phyloP scores from a whole-genome alignment of 345 rosid genomes.

The Eutrema japonicum region DNA sequence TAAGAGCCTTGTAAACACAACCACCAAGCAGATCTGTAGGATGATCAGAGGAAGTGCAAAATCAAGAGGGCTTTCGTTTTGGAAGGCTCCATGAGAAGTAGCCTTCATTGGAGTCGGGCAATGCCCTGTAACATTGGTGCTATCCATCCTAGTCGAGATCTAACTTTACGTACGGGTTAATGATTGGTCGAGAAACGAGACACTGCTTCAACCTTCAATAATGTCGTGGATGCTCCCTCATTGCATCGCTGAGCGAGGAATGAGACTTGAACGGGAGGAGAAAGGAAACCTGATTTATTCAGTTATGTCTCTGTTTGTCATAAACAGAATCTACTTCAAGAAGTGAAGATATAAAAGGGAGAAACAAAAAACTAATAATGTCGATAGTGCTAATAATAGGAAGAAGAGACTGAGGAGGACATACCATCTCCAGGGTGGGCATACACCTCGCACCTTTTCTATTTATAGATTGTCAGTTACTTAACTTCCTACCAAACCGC shows the following conservation, averaged over 20 bases:
- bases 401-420: constrained; percentile 27
- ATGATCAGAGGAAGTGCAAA: constrained; percentile 75
- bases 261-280: constrained; percentile 10
- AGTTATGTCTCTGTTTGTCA: constrained; percentile 4
- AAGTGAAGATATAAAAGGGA: constrained; percentile 29
- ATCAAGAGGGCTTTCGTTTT: constrained; percentile 73
- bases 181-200: constrained; percentile 22
- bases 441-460: constrained; percentile 34
- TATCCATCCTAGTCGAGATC: constrained; percentile 29
- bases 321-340: constrained; percentile 23
- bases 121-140: constrained; percentile 32
- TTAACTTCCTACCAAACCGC: constrained; percentile 40
- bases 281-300: constrained; percentile 22
- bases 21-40: constrained; percentile 70
- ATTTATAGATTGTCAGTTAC: constrained; percentile 39
- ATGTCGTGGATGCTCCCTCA: constrained; percentile 30
- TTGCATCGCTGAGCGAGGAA: constrained; percentile 22
- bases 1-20: constrained; percentile 59
- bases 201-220: constrained; percentile 30
- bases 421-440: constrained; percentile 44
- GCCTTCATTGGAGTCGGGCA: constrained; percentile 69
- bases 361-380: constrained; percentile 35
- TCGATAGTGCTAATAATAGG: constrained; percentile 37
- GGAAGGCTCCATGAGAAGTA: constrained; percentile 77
- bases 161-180: background rate